Conservation (phyloP, 2,329 filamentous ascomycete genomes). For the Saccharata proteae region DNA sequence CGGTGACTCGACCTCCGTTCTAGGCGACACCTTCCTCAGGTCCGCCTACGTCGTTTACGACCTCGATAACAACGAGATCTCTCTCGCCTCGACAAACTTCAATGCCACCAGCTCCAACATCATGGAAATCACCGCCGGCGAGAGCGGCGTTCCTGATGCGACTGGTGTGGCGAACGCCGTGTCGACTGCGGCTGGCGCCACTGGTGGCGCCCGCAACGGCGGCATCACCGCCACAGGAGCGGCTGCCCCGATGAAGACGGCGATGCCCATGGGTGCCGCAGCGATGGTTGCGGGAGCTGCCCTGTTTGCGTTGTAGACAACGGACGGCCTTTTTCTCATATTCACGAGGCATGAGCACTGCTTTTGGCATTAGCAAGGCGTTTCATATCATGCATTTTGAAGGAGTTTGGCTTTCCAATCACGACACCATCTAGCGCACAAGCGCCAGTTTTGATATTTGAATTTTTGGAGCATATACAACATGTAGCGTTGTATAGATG, state of each 20-base stretch:
- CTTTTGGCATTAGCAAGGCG: neutral
- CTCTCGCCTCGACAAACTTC: slow-evolving; percentile 49
- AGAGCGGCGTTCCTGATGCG: slow-evolving; percentile 39
- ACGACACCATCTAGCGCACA: too few species aligned
- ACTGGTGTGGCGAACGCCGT: slow-evolving; percentile 39
- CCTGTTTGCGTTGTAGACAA: slow-evolving; percentile 6
- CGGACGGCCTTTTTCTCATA: neutral
- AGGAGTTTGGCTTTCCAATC: too few species aligned
- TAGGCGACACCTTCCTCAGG: slow-evolving; percentile 52
- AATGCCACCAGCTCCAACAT: slow-evolving; percentile 40
- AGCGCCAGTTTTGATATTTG: too few species aligned
- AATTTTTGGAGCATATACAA: too few species aligned
- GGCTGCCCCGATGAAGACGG: slow-evolving; percentile 10
- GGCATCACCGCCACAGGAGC: slow-evolving; percentile 15
- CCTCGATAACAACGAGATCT: slow-evolving; percentile 47
- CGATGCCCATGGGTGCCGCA: slow-evolving; percentile 2
- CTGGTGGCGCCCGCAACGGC: slow-evolving; percentile 33
- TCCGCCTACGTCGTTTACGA: slow-evolving; percentile 54
- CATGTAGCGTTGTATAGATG: too few species aligned
- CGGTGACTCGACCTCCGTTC: slow-evolving; percentile 34
- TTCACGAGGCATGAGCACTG: neutral
- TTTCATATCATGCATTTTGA: too few species aligned
- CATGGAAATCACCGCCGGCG: slow-evolving; percentile 40
- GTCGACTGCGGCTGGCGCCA: slow-evolving; percentile 31
- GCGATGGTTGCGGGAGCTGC: slow-evolving; percentile 5